Conservation (phyloP, 78 protist species). For the Chrysochromulina parva region DNA sequence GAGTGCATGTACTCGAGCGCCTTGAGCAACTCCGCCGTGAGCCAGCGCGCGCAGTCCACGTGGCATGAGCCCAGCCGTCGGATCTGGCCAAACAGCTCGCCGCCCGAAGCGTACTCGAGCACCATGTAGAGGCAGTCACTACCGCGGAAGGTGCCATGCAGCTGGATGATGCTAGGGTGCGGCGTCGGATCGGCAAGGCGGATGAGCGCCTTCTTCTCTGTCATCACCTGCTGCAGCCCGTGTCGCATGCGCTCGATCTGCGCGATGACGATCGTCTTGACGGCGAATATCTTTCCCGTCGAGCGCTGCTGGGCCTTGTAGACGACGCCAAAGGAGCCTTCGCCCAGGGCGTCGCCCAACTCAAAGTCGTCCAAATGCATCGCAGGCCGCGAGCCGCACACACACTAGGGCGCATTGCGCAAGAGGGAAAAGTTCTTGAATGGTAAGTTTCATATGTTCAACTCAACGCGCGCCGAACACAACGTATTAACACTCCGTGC, state of each 20-base stretch:
- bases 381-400: too few relatives aligned
- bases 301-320: not conserved
- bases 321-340: not conserved
- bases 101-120: not conserved
- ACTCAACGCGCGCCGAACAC: too few relatives aligned
- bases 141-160: conserved; percentile 75
- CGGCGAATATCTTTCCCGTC: not conserved
- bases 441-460: too few relatives aligned
- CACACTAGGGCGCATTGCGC: too few relatives aligned
- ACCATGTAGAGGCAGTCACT: conserved; percentile 29
- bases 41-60: conserved; percentile 29
- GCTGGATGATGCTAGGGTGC: conserved; percentile 80
- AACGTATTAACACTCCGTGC: too few relatives aligned
- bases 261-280: not conserved
- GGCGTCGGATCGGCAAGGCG: not conserved
- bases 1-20: conserved; percentile 68
- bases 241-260: not conserved
- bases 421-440: too few relatives aligned
- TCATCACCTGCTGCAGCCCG: not conserved
- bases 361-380: too few relatives aligned
- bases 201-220: not conserved
- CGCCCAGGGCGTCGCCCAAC: not conserved
- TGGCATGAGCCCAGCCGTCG: not conserved
- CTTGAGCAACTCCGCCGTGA: conserved; percentile 58
- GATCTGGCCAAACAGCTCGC: not conserved